phyloP scores from a whole-genome alignment of 306 rosid species.

The Ammopiptanthus mongolicus region DNA sequence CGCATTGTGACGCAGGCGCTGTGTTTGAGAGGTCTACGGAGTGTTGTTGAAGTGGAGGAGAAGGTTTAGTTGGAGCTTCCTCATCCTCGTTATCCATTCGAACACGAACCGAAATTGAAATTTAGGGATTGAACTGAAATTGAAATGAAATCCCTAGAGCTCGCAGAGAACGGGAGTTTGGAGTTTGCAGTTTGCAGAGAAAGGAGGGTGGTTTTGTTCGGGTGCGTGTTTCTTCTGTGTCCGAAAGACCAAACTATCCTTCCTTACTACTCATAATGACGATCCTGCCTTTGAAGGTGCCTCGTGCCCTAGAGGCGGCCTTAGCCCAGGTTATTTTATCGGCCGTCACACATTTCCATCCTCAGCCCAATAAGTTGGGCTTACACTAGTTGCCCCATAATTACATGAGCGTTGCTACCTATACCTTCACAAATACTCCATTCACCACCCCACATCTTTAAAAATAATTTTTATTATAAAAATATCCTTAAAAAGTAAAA shows the following conservation, averaged over 20 bases:
- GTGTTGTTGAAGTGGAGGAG: conserved; percentile 4
- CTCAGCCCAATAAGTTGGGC: background rate
- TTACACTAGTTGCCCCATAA: background rate
- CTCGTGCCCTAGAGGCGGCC: background rate
- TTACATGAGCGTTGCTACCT: too few species aligned
- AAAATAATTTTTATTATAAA: too few species aligned
- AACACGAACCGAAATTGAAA: background rate
- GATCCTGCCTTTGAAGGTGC: background rate
- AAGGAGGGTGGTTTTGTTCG: background rate
- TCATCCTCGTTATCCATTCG: conserved; percentile 60
- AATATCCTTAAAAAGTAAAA: too few species aligned
- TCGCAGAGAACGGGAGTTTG: background rate
- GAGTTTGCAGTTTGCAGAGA: background rate
- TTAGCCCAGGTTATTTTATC: background rate
- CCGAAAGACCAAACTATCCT: background rate
- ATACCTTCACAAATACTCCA: too few species aligned
- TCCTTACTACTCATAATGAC: background rate
- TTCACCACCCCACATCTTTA: too few species aligned
- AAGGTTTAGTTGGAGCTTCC: conserved; percentile 31
- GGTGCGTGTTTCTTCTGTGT: background rate
- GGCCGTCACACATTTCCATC: background rate
- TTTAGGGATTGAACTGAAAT: conserved; percentile 14
- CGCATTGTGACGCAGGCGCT: conserved; percentile 24
- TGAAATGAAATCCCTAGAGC: conserved; percentile 33
- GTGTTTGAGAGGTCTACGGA: conserved; percentile 8